Conservation (phyloP, 768 basidiomycete species). For the Boletus subparvulus region DNA sequence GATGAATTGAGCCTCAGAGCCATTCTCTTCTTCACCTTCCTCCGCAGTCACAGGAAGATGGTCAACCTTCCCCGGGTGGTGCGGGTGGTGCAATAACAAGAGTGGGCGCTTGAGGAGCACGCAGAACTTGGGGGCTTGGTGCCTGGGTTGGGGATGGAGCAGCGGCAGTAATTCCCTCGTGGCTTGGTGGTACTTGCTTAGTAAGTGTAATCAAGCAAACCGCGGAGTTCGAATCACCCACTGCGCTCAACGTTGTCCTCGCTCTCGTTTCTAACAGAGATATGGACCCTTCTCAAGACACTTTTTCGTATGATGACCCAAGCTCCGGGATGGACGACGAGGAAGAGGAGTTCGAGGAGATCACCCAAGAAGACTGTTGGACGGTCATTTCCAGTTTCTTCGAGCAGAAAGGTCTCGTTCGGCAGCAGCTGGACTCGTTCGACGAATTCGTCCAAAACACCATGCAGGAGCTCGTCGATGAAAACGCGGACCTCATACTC, state of each 20-base stretch:
- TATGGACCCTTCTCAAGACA: conserved; percentile 44
- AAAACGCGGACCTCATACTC: conserved; percentile 90
- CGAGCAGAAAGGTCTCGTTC: conserved; percentile 94
- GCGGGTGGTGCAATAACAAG: no score
- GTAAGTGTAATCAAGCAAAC: no score
- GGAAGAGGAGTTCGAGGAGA: conserved; percentile 64
- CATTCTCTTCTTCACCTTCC: conserved; percentile 58
- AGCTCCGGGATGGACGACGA: conserved; percentile 56
- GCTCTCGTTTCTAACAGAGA: conserved; percentile 35
- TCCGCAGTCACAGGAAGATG: conserved; percentile 54
- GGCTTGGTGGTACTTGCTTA: no score
- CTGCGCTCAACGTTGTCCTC: background rate
- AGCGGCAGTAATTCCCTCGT: no score
- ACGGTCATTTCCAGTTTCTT: conserved; percentile 96
- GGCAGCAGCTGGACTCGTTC: conserved; percentile 96
- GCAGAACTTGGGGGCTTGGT: no score
- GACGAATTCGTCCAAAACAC: conserved; percentile 99
- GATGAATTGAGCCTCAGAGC: conserved; percentile 33
- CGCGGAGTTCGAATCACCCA: no score
- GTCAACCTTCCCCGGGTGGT: background rate
- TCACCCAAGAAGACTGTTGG: conserved; percentile 94
- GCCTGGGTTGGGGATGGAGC: no score
- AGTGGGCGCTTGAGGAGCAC: no score
- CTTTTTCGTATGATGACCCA: conserved; percentile 59
- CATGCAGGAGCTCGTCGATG: conserved; percentile 99